Evolutionary conservation across 2,329 filamentous ascomycete genomes (phyloP).

Genomic region (Cordyceps javanica): DNA sequence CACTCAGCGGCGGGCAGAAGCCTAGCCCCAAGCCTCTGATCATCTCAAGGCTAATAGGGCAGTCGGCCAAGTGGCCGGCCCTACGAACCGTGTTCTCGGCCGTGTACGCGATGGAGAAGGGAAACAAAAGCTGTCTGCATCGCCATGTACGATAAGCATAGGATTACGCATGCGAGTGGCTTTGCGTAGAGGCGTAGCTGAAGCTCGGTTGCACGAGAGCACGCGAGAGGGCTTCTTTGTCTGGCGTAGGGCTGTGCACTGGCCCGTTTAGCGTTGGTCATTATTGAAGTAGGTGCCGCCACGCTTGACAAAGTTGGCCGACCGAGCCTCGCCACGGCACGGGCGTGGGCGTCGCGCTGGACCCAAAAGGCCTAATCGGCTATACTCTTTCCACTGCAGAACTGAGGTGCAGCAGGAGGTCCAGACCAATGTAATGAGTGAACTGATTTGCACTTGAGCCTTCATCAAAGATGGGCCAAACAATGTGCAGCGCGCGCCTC

Average conservation of each 20-base stretch:
- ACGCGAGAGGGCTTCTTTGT: neutral
- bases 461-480: neutral
- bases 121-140: neutral
- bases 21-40: neutral
- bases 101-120: neutral
- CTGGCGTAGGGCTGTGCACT: neutral
- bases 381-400: too few relatives aligned
- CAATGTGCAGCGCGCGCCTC: neutral
- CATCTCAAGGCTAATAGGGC: neutral
- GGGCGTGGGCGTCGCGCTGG: too few relatives aligned
- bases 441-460: neutral
- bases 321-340: too few relatives aligned
- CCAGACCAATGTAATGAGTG: neutral
- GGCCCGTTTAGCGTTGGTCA: neutral
- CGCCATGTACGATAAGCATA: neutral
- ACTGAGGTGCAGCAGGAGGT: too few relatives aligned
- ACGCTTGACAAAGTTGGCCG: neutral
- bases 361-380: too few relatives aligned
- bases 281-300: neutral
- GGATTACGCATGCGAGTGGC: slow-evolving; percentile 5
- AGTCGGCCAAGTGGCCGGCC: neutral
- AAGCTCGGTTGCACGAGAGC: neutral
- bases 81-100: neutral
- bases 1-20: neutral
- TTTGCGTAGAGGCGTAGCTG: neutral